Evolutionary conservation across 2,329 filamentous ascomycete species (phyloP).

Genomic region (Calonectria pseudoturangicola): DNA sequence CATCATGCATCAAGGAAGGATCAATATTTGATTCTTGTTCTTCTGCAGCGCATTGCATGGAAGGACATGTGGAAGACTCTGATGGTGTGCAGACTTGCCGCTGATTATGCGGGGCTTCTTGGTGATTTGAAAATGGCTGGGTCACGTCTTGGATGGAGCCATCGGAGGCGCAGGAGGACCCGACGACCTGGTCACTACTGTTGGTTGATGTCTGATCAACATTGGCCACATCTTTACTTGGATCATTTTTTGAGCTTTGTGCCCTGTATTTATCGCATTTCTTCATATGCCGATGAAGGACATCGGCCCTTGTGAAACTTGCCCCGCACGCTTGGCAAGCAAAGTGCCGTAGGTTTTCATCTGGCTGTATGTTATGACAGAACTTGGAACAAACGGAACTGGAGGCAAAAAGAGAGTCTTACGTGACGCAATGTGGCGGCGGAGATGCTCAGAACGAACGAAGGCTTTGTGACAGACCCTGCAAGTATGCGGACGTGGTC

Average conservation of each 20-base stretch:
- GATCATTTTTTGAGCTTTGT: neutral
- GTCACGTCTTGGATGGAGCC: neutral
- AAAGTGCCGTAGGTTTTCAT: constrained; percentile 12
- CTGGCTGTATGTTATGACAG: neutral
- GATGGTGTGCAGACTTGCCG: neutral
- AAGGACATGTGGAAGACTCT: constrained; percentile 6
- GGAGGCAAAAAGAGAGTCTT: neutral
- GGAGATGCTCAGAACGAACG: constrained; percentile 16
- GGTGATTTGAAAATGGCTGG: neutral
- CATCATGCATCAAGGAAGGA: neutral
- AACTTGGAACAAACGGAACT: neutral
- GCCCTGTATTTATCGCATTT: constrained; percentile 1
- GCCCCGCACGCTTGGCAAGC: constrained; percentile 8
- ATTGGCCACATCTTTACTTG: neutral
- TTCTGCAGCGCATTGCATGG: neutral
- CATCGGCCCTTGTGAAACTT: constrained; percentile 13
- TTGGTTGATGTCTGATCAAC: neutral
- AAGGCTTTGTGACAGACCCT: constrained; percentile 1
- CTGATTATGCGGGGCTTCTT: neutral
- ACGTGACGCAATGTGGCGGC: constrained; percentile 6
- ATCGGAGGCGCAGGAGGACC: neutral
- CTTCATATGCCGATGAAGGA: neutral
- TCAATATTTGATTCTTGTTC: neutral
- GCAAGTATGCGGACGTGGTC: constrained; percentile 9
- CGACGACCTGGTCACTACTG: neutral